Base-by-base conservation (phyloP, 306 rosid genomes). In the Castanopsis chinensis region DNA sequence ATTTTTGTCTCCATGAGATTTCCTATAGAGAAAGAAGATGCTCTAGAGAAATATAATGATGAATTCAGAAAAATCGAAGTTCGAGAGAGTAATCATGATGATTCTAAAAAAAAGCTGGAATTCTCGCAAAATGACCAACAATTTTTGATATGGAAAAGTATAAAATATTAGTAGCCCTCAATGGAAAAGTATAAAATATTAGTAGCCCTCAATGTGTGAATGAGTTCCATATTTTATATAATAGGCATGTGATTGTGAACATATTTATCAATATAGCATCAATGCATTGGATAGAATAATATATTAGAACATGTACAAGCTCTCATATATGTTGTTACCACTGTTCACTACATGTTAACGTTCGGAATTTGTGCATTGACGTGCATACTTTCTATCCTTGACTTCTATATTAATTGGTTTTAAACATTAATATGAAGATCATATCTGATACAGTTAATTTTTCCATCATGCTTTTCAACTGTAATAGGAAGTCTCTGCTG, bases 401-500 rank as follows among this genome's bases (percentile, higher is more conserved):
- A 53, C 27, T 19, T 37, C 58, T 68, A 51, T 77, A 53, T 21
- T 68, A 74, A 6, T 80, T 52, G 23, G 57, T 81, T 64, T 70
- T 82, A 54, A 73, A 67, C 79, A 41, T 60, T 82, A 54, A 73
- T 78, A 74, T 68, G 79, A 76, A 58, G 53, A 76, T 76, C 76
- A 45, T 58, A 35, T 76, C 67, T 83, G 72, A 79, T 70, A 37
- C 56, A 20, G 37, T 23, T 18, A 37, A 69, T 45, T 82, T 52
- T 70, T 81, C 33, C 73, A 20, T 71, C 33, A 59, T 65, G 54
- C 69, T 60, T 65, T 79, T 51, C 33, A 72, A 86, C 71, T 54
- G 64, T 2, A 73, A 84, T 68, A 91, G 98, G 98, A 93, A 87
- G 86, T 87, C 74, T 85, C 85, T 35, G 98, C 97, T 21, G 97